phyloP scores from a whole-genome alignment of 305 asterid species.

The Fraxinus baroniana region DNA sequence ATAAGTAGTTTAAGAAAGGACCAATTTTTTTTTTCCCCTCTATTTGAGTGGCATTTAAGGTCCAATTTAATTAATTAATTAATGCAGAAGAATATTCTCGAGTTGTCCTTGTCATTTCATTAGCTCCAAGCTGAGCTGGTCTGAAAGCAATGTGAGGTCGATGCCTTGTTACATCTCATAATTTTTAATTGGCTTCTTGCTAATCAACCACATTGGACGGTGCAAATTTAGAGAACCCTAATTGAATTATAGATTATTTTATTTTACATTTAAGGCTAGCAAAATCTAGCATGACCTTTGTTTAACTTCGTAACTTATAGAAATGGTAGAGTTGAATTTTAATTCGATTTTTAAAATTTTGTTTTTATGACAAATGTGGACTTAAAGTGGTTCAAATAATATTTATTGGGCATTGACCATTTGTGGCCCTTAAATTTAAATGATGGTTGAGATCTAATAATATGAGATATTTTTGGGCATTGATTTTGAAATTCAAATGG shows the following conservation, averaged over 20 bases:
- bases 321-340: background rate
- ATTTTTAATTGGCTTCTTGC: constrained; percentile 17
- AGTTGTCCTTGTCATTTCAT: constrained; percentile 29
- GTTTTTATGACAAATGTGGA: background rate
- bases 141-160: constrained; percentile 27
- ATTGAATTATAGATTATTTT: background rate
- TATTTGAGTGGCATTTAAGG: constrained; percentile 22
- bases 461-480: too few species aligned
- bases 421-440: too few species aligned
- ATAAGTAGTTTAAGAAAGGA: constrained; percentile 1
- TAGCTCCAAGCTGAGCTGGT: constrained; percentile 29
- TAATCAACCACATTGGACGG: background rate
- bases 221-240: background rate
- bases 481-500: too few species aligned
- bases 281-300: background rate
- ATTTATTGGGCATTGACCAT: too few species aligned
- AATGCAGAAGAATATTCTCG: constrained; percentile 33
- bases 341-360: background rate
- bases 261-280: background rate
- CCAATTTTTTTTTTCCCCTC: background rate
- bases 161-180: constrained; percentile 24
- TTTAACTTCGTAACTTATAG: background rate
- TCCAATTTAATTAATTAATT: constrained; percentile 14
- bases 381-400: too few species aligned
- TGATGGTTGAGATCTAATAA: too few species aligned